Evolutionary conservation across 108 stramenopile genomes (phyloP).

Genomic region (Fistulifera pelliculosa): DNA sequence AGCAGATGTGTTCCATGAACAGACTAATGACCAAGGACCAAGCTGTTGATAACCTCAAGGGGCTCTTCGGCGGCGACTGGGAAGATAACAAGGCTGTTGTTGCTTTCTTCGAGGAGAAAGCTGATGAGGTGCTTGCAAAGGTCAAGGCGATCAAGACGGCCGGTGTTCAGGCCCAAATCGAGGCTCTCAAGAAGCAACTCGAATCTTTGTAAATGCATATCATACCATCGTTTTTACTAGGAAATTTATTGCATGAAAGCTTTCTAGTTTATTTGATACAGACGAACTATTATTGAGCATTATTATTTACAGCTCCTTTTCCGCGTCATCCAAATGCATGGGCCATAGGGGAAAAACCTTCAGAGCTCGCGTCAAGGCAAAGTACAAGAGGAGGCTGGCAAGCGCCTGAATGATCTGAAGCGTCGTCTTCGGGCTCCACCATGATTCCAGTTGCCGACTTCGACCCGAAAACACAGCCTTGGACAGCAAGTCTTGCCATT

Average conservation of each 20-base stretch:
- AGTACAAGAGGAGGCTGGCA: too few species aligned
- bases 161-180: slow-evolving; percentile 65
- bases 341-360: too few species aligned
- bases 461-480: slow-evolving; percentile 30
- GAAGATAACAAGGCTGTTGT: slow-evolving; percentile 72
- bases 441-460: slow-evolving; percentile 11
- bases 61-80: slow-evolving; percentile 55
- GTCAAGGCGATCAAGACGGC: slow-evolving; percentile 54
- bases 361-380: too few species aligned
- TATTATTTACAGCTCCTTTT: too few species aligned
- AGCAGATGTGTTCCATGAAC: slow-evolving; percentile 47
- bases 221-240: too few species aligned
- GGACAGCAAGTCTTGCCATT: slow-evolving; percentile 49
- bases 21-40: slow-evolving; percentile 27
- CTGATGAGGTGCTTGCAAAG: slow-evolving; percentile 40
- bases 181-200: slow-evolving; percentile 56
- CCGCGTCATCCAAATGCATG: too few species aligned
- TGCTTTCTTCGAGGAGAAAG: slow-evolving; percentile 46
- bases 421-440: slow-evolving; percentile 5
- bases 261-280: too few species aligned
- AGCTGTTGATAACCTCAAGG: slow-evolving; percentile 49
- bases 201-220: slow-evolving; percentile 7
- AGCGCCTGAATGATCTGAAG: too few species aligned
- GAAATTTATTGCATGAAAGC: too few species aligned
- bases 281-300: too few species aligned